Conservation (phyloP, 2,329 filamentous ascomycete species). For the Fusarium fujikuroi region DNA sequence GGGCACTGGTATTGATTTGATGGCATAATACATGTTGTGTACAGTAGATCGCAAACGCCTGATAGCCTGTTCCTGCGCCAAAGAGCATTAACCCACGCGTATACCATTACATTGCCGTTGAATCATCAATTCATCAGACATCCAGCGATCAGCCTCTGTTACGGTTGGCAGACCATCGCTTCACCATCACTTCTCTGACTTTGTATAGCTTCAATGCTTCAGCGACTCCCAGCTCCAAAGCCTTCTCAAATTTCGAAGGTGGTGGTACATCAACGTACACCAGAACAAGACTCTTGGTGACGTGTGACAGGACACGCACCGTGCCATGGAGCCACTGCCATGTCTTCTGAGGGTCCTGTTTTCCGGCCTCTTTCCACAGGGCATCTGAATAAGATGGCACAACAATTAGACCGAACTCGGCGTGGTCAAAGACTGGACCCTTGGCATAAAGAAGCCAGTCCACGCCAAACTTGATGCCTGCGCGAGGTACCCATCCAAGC, state of each 20-base stretch:
- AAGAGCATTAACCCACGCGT: neutral
- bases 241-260: slow-evolving; percentile 61
- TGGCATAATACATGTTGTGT: slow-evolving; percentile 18
- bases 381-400: slow-evolving; percentile 82
- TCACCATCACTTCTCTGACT: slow-evolving; percentile 82
- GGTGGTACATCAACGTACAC: slow-evolving; percentile 92
- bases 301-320: slow-evolving; percentile 89
- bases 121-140: neutral
- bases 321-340: slow-evolving; percentile 92
- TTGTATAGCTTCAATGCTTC: slow-evolving; percentile 74
- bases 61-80: slow-evolving; percentile 4
- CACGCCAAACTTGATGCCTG: slow-evolving; percentile 92
- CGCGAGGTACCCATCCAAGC: slow-evolving; percentile 91
- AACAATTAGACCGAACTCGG: slow-evolving; percentile 89
- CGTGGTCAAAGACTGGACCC: slow-evolving; percentile 93
- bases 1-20: neutral
- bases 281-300: slow-evolving; percentile 88
- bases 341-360: slow-evolving; percentile 60
- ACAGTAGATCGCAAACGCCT: slow-evolving; percentile 24
- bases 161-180: slow-evolving; percentile 86
- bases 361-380: slow-evolving; percentile 73
- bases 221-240: slow-evolving; percentile 66
- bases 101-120: slow-evolving; percentile 3
- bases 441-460: slow-evolving; percentile 96
- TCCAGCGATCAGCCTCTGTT: slow-evolving; percentile 55